Base-by-base conservation (phyloP, 192 early-diverging fungal species). In the Coemansia sp. region DNA sequence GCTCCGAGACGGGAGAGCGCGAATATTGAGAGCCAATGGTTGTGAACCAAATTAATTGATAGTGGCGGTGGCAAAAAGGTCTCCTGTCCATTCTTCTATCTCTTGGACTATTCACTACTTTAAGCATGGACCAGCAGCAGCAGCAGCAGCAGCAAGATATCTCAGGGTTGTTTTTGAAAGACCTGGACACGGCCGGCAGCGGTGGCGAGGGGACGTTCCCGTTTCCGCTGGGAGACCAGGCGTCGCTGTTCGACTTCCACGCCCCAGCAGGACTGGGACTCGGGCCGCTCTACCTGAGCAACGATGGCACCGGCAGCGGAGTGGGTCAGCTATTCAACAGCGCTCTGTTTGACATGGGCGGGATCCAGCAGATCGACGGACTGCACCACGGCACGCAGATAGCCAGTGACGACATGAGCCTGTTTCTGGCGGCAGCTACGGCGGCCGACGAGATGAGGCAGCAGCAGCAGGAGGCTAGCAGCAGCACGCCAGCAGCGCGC, bases 211-310 rank as follows among this genome's bases (percentile, higher is more conserved):
- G 78, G 31, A 72, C 64, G 50, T 77, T 83, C 34, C 76, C 62
- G n/a, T 83, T 77, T 14, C 72, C 80, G 21, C 69, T 83, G 6
- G 66, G 68, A 7, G 75, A 83, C 56, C 76, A 75, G 50, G 65
- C 80, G 12, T 83, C 80, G 59, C 43, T 83, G 35, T 77, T 83
- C 67, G 77, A 83, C 65, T 83, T 83, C 63, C 80, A 83, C 60
- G 55, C 76, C 3, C 75, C 78, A 10, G 28, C 61, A 5, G 74
- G 70, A 4, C 60, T 82, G 31, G 72, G 69, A 21, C 52, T 70
- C 2, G 72, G 58, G 25, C 34, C 77, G 52, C n/a, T 79, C 31
- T 65, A 64, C 61, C 3, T 60, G 6, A 31, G 47, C 21, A 16
- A 23, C 2, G 64, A 25, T 14, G 14, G 14, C 25, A 36, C 50